Percentiles rank a stretch among this genome's conserved stretches.
phyloP scores from a whole-genome alignment of 768 basidiomycete species.

The Termitomyces heimii region DNA sequence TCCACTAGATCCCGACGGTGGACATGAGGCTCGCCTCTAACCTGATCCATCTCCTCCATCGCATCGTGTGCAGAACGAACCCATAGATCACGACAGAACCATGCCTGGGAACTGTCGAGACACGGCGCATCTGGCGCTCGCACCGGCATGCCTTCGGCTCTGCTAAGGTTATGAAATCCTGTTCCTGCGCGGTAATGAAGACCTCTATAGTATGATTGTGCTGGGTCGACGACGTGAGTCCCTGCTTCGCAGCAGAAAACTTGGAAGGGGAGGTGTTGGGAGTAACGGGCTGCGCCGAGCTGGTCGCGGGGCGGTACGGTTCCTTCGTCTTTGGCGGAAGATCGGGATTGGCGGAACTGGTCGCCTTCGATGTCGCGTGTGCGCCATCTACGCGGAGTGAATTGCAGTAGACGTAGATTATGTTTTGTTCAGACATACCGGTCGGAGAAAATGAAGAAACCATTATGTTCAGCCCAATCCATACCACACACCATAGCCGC shows the following conservation, averaged over 20 bases:
- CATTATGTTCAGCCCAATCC: slow-evolving; percentile 99
- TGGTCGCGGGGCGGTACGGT: slow-evolving; percentile 90
- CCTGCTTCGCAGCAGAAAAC: slow-evolving; percentile 99
- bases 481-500: slow-evolving; percentile 99
- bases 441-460: slow-evolving; percentile 97
- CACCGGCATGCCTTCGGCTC: slow-evolving; percentile 43
- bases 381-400: slow-evolving; percentile 62
- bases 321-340: slow-evolving; percentile 75
- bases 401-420: neutral
- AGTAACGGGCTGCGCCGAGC: slow-evolving; percentile 76
- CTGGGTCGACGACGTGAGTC: slow-evolving; percentile 94
- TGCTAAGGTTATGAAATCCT: slow-evolving; percentile 77
- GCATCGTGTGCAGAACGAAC: slow-evolving; percentile 78
- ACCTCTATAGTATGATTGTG: slow-evolving; percentile 92
- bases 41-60: slow-evolving; percentile 49
- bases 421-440: slow-evolving; percentile 44
- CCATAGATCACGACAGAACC: slow-evolving; percentile 99
- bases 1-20: slow-evolving; percentile 25
- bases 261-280: slow-evolving; percentile 93
- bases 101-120: slow-evolving; percentile 94
- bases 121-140: slow-evolving; percentile 81
- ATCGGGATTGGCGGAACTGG: slow-evolving; percentile 95
- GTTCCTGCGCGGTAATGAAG: slow-evolving; percentile 78
- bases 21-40: slow-evolving; percentile 20
- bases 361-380: slow-evolving; percentile 98